A percentile compares a stretch with the other conserved stretches of the same genome.
Conservation (phyloP, 164 flowering plant genomes). For the Annona squamosa region DNA sequence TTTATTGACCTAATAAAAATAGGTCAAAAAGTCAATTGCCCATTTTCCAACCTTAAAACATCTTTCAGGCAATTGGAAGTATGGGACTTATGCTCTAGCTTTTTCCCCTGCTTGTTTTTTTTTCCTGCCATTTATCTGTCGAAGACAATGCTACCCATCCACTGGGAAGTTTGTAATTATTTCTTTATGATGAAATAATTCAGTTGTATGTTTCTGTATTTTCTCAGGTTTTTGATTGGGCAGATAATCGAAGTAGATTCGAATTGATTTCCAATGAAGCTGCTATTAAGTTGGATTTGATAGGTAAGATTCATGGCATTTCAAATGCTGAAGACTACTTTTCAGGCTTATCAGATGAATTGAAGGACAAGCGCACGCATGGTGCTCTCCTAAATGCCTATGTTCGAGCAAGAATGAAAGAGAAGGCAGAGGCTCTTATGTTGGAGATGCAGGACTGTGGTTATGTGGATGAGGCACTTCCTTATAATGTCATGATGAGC, state of each 20-base stretch:
- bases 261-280: constrained; percentile 57
- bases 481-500: constrained; percentile 90
- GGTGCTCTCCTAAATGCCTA: constrained; percentile 81
- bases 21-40: too few species aligned
- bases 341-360: constrained; percentile 34
- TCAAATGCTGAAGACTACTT: constrained; percentile 67
- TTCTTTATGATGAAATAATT: background rate
- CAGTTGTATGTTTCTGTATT: background rate
- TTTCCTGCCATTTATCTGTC: background rate
- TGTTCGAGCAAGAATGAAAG: constrained; percentile 46
- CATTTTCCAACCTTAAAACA: too few species aligned
- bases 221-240: constrained; percentile 87
- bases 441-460: constrained; percentile 50
- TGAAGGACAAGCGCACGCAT: constrained; percentile 57
- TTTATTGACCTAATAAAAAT: too few species aligned
- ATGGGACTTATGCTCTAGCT: background rate
- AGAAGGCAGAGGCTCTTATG: constrained; percentile 35
- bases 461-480: constrained; percentile 44
- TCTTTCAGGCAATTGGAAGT: background rate
- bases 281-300: constrained; percentile 81
- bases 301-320: constrained; percentile 68
- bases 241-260: constrained; percentile 57
- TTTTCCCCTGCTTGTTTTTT: background rate
- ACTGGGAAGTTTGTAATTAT: background rate
- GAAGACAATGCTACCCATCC: background rate